phyloP scores from a whole-genome alignment of 2,329 filamentous ascomycete species.

The Amauroascus verrucosus region DNA sequence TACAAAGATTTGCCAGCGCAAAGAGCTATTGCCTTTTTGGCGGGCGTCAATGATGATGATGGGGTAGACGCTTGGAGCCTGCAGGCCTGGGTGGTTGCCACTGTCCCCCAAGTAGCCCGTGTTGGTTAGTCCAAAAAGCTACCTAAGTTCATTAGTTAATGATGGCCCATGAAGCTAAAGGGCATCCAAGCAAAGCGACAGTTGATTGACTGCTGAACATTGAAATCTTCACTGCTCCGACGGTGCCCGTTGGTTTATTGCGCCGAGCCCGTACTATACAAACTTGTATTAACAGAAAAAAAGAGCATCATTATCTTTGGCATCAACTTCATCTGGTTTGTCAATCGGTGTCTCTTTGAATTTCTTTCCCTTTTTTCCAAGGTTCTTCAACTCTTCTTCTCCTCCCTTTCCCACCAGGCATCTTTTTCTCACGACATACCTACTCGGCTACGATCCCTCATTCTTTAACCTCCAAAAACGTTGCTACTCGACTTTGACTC shows the following conservation, averaged over 20 bases:
- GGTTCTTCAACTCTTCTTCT: too few species aligned
- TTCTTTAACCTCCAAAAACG: neutral
- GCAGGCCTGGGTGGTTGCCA: too few species aligned
- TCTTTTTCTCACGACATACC: too few species aligned
- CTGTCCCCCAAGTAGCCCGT: too few species aligned
- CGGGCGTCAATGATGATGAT: too few species aligned
- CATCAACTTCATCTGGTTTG: neutral
- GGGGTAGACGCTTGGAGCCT: too few species aligned
- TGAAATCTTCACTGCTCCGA: neutral
- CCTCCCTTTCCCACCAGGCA: too few species aligned
- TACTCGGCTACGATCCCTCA: neutral
- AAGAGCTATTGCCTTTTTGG: too few species aligned
- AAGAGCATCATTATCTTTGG: neutral
- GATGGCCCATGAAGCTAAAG: neutral
- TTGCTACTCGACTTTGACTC: too few species aligned
- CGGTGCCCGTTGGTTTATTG: neutral
- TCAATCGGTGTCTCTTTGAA: neutral
- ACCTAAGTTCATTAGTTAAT: too few species aligned
- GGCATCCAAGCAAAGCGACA: too few species aligned
- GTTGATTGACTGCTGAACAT: neutral
- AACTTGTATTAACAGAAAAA: neutral
- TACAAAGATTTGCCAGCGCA: too few species aligned
- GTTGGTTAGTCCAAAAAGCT: conserved; percentile 9
- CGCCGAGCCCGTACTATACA: neutral
- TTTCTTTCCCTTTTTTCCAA: neutral